Percentiles rank a stretch among this genome's conserved stretches.
Conservation (phyloP, 2,329 filamentous ascomycete genomes). For the Thermoascus crustaceus region DNA sequence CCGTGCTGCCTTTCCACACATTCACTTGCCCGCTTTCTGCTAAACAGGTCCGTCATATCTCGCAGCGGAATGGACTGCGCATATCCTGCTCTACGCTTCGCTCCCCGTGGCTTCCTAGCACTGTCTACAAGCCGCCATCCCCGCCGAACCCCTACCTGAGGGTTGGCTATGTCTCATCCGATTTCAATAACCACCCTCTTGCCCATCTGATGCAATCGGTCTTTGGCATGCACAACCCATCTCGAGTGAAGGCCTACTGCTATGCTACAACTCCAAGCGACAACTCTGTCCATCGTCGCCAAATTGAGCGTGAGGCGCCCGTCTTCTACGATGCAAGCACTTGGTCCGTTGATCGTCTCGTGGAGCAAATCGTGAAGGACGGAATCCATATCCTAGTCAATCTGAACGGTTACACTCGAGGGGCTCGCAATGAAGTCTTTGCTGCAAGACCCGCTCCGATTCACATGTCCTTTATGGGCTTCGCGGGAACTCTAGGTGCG, state of each 20-base stretch:
- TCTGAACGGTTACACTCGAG: constrained; percentile 94
- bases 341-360: constrained; percentile 77
- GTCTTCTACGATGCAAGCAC: constrained; percentile 80
- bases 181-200: constrained; percentile 97
- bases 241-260: constrained; percentile 74
- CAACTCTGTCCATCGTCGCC: constrained; percentile 75
- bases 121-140: constrained; percentile 74
- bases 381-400: constrained; percentile 93
- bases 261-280: constrained; percentile 94
- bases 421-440: constrained; percentile 95
- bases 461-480: constrained; percentile 99
- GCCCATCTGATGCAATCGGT: constrained; percentile 98
- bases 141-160: constrained; percentile 79
- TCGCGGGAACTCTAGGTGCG: constrained; percentile 87
- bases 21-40: constrained; percentile 92
- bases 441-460: constrained; percentile 89
- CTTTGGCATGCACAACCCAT: constrained; percentile 76
- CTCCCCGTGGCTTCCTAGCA: constrained; percentile 73
- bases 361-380: constrained; percentile 78
- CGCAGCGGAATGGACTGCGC: constrained; percentile 83
- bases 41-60: constrained; percentile 86
- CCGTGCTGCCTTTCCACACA: constrained; percentile 92
- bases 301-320: constrained; percentile 88
- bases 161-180: constrained; percentile 92
- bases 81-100: constrained; percentile 87